These are phyloP conservation scores for Apiospora koreana DNA, from an alignment of 2,329 filamentous ascomycete genomes.

Conservation along the genomic window DNA sequence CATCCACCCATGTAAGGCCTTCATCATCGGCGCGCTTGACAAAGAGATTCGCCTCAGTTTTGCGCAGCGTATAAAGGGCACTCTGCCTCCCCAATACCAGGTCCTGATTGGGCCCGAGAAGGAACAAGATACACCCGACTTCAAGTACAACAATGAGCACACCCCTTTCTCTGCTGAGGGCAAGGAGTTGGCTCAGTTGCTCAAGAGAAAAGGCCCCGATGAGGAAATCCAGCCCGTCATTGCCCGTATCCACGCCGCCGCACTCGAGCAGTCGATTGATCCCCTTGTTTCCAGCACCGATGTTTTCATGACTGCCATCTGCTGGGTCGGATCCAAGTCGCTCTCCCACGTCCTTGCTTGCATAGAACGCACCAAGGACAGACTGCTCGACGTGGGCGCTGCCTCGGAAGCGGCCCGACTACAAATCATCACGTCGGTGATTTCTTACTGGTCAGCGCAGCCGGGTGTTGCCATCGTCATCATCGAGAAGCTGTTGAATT, in stretches of 20 bases:
- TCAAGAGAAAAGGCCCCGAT: conserved; percentile 82
- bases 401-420: conserved; percentile 74
- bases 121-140: conserved; percentile 93
- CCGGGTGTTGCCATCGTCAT: conserved; percentile 91
- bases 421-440: conserved; percentile 88
- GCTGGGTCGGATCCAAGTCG: conserved; percentile 92
- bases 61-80: conserved; percentile 92
- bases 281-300: conserved; percentile 86
- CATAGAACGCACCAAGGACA: conserved; percentile 92
- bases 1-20: conserved; percentile 86
- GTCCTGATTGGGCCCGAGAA: conserved; percentile 80
- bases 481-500: conserved; percentile 95
- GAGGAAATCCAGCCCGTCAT: conserved; percentile 85
- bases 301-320: conserved; percentile 90
- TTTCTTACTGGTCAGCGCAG: conserved; percentile 91
- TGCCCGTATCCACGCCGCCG: conserved; percentile 77
- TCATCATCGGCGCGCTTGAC: conserved; percentile 86
- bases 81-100: conserved; percentile 82
- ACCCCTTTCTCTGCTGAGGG: conserved; percentile 83
- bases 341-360: conserved; percentile 93
- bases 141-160: conserved; percentile 79
- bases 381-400: conserved; percentile 76
- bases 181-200: conserved; percentile 75
- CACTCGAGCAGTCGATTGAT: conserved; percentile 70
- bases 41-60: conserved; percentile 98